phyloP scores from a whole-genome alignment of 2,329 filamentous ascomycete species.

The Aureobasidium uvarum region DNA sequence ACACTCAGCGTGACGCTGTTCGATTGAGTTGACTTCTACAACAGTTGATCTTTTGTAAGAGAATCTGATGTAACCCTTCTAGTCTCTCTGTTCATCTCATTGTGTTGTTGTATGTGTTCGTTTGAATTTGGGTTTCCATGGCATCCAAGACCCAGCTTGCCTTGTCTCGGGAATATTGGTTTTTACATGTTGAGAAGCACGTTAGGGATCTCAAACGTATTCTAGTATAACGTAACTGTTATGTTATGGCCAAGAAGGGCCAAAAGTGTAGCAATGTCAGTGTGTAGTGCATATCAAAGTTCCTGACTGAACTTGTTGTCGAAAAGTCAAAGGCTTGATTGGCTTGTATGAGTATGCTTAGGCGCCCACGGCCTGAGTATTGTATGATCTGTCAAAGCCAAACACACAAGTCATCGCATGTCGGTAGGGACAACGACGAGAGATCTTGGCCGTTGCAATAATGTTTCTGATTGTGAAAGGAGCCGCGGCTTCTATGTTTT shows the following conservation, averaged over 20 bases:
- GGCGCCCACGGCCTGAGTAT: not conserved
- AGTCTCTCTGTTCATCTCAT: not conserved
- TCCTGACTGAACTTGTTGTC: not conserved
- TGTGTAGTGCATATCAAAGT: not conserved
- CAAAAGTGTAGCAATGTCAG: not conserved
- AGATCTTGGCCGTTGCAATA: not conserved
- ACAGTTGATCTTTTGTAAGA: too few relatives aligned
- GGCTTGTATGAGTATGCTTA: not conserved
- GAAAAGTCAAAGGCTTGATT: not conserved
- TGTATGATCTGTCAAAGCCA: not conserved
- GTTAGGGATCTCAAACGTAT: not conserved
- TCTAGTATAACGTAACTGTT: not conserved
- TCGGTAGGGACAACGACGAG: not conserved
- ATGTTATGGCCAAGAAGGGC: too few relatives aligned
- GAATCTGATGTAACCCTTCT: too few relatives aligned
- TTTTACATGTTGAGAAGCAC: not conserved
- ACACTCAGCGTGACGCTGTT: not conserved
- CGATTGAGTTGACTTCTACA: not conserved
- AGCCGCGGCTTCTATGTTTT: not conserved
- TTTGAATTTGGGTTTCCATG: not conserved
- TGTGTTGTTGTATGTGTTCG: not conserved
- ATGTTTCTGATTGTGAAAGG: not conserved
- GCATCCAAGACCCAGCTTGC: not conserved
- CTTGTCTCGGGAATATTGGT: slow-evolving; percentile 2
- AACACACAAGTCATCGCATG: not conserved